phyloP scores from a whole-genome alignment of 2,329 filamentous ascomycete genomes.

The Aspergillus fischeri region DNA sequence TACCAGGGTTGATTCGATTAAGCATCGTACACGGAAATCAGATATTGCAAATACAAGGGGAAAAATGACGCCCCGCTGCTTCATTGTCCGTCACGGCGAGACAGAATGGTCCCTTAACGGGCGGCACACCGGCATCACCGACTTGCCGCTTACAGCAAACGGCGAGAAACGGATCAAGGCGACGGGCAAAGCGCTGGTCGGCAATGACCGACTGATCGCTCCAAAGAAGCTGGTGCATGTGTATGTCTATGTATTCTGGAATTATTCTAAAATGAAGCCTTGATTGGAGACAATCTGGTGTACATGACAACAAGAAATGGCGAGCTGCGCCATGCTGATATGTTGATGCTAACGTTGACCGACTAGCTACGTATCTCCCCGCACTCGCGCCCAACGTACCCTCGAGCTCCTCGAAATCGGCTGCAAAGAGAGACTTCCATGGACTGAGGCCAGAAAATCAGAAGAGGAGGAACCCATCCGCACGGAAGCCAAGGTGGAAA shows the following conservation, averaged over 20 bases:
- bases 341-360: background rate
- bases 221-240: constrained; percentile 78
- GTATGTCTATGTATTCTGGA: constrained; percentile 48
- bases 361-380: constrained; percentile 73
- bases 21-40: background rate
- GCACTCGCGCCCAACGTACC: constrained; percentile 79
- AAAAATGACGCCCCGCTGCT: constrained; percentile 63
- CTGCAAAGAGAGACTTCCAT: constrained; percentile 65
- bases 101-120: constrained; percentile 92
- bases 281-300: background rate
- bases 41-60: background rate
- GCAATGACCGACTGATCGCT: constrained; percentile 77
- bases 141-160: constrained; percentile 77
- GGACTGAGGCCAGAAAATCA: constrained; percentile 45
- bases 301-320: background rate
- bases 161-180: constrained; percentile 72
- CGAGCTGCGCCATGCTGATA: background rate
- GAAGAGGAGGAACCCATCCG: constrained; percentile 38
- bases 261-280: constrained; percentile 9
- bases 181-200: constrained; percentile 80
- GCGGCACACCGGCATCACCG: constrained; percentile 77
- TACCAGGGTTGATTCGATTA: background rate
- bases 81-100: constrained; percentile 85
- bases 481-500: constrained; percentile 59
- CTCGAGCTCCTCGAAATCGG: constrained; percentile 80